Percentiles rank a stretch among this genome's conserved stretches.
Conservation (phyloP, 441 rosid species). For the Euphorbia schlechtendalii region DNA sequence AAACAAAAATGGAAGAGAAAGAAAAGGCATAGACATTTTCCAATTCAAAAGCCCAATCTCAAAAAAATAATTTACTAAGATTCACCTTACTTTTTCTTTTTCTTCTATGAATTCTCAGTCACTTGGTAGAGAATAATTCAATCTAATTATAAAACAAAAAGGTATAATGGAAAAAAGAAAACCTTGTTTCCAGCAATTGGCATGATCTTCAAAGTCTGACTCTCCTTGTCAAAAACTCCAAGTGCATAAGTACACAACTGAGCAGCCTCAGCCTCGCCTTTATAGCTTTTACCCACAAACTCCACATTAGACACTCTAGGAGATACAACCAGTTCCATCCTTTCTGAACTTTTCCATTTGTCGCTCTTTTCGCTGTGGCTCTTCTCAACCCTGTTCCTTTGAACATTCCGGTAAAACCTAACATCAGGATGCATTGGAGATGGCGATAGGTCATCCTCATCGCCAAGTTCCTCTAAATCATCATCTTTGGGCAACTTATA, state of each 20-base stretch:
- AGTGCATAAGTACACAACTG: slow-evolving; percentile 62
- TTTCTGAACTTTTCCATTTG: slow-evolving; percentile 27
- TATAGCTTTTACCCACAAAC: slow-evolving; percentile 64
- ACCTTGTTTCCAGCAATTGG: slow-evolving; percentile 86
- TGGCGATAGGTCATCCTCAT: background rate
- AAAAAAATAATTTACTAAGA: background rate
- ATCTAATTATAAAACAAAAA: background rate
- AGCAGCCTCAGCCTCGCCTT: slow-evolving; percentile 53
- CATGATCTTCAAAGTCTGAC: slow-evolving; percentile 49
- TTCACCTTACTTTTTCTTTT: background rate
- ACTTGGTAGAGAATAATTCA: slow-evolving; percentile 8
- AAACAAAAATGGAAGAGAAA: background rate
- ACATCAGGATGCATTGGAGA: slow-evolving; percentile 25
- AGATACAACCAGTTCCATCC: slow-evolving; percentile 65
- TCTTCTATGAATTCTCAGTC: background rate
- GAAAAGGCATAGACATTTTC: background rate
- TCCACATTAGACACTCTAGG: slow-evolving; percentile 48
- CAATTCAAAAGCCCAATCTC: background rate
- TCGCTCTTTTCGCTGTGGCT: slow-evolving; percentile 21
- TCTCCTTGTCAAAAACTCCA: slow-evolving; percentile 64
- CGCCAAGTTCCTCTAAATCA: background rate
- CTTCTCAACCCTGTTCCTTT: slow-evolving; percentile 25
- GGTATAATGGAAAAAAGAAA: background rate
- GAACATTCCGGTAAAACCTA: slow-evolving; percentile 42
- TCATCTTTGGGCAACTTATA: slow-evolving; percentile 33